phyloP scores from a whole-genome alignment of 768 basidiomycete species.

The Pisolithus tinctorius region DNA sequence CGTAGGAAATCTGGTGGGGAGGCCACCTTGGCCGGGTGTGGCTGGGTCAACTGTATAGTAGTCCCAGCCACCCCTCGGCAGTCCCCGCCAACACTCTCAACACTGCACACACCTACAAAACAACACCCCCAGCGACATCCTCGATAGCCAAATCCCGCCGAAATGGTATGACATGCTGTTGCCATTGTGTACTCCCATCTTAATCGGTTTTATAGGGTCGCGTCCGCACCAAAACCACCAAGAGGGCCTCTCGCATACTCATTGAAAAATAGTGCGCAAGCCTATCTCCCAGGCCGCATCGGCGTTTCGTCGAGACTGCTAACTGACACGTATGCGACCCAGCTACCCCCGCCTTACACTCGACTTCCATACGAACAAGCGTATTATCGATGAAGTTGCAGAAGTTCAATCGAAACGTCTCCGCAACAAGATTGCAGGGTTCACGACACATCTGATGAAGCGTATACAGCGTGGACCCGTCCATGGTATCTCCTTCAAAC shows the following conservation, averaged over 20 bases:
- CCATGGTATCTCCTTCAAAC: constrained; percentile 99
- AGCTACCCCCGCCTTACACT: constrained; percentile 99
- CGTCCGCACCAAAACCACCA: constrained; percentile 99
- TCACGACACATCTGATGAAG: constrained; percentile 99
- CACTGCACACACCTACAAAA: neutral
- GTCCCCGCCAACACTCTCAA: constrained; percentile 10
- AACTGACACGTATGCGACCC: constrained; percentile 1
- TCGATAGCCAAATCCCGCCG: constrained; percentile 24
- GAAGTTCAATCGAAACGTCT: constrained; percentile 97
- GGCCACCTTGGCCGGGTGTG: neutral
- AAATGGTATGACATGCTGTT: constrained; percentile 39
- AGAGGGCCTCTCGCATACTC: constrained; percentile 96
- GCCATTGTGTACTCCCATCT: neutral
- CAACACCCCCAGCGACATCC: constrained; percentile 20
- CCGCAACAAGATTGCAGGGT: constrained; percentile 99
- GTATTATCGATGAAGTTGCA: constrained; percentile 96
- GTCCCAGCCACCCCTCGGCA: constrained; percentile 25
- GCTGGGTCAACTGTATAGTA: constrained; percentile 29
- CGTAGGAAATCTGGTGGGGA: constrained; percentile 2
- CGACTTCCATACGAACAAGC: constrained; percentile 99
- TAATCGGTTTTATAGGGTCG: constrained; percentile 63
- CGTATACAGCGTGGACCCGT: constrained; percentile 98
- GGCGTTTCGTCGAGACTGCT: neutral
- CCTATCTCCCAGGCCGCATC: neutral
- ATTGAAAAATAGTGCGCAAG: constrained; percentile 95